Conservation (phyloP, 345 rosid genomes). For the Eucalyptus marginata region DNA sequence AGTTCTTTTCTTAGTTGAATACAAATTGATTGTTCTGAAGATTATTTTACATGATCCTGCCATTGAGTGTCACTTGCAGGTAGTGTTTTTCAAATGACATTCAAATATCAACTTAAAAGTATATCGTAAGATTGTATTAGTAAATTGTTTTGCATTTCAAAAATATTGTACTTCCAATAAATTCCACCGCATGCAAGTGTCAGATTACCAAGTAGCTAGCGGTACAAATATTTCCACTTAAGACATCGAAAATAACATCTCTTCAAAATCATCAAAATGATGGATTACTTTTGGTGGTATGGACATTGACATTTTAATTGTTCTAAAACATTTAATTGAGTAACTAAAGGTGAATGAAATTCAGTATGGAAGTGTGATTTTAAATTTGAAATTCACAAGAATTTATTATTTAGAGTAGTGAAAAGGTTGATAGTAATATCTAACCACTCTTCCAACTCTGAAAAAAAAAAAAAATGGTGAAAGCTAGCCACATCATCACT, state of each 20-base stretch:
- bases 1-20: not conserved
- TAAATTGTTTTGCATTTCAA: not conserved
- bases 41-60: no score
- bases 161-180: not conserved
- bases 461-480: no score
- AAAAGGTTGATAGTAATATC: not conserved
- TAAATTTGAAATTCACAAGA: not conserved
- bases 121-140: no score
- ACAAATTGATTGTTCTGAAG: not conserved
- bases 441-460: no score
- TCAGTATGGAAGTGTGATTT: not conserved
- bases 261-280: not conserved
- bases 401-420: not conserved
- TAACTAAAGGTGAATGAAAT: not conserved
- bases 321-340: not conserved
- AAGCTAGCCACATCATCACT: not conserved
- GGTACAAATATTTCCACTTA: not conserved
- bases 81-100: not conserved
- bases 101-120: not conserved
- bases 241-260: not conserved
- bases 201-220: not conserved
- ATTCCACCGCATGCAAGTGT: not conserved
- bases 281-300: not conserved
- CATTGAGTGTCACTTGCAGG: not conserved
- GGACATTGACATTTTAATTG: not conserved